A percentile compares a stretch with the other conserved stretches of the same genome.
Evolutionary conservation across 768 basidiomycete species (phyloP).

Genomic region (Suillus paluster): DNA sequence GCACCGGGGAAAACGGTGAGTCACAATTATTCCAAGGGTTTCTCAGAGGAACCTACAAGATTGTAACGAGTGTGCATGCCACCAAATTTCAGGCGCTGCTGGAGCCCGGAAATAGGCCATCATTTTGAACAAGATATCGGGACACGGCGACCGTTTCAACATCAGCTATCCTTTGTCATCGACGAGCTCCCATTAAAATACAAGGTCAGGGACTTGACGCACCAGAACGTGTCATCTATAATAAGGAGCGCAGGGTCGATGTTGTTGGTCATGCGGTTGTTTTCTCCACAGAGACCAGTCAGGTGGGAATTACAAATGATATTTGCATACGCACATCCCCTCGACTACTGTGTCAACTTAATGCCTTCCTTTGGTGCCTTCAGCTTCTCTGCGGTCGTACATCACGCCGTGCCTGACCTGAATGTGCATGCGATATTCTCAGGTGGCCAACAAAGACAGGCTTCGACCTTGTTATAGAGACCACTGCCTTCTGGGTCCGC

Average conservation of each 20-base stretch:
- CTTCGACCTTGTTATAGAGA: conserved; percentile 83
- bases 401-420: conserved; percentile 92
- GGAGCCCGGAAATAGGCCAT: conserved; percentile 94
- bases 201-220: conserved; percentile 14
- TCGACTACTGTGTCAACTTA: conserved; percentile 98
- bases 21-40: background rate
- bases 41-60: conserved; percentile 60
- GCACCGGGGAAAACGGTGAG: conserved; percentile 52
- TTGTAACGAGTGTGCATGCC: conserved; percentile 89
- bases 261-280: conserved; percentile 92
- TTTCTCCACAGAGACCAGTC: conserved; percentile 58
- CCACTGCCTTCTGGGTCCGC: conserved; percentile 96
- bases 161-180: conserved; percentile 73
- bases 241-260: conserved; percentile 82
- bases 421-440: background rate
- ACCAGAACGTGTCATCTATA: conserved; percentile 91
- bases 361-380: conserved; percentile 91
- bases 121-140: conserved; percentile 87
- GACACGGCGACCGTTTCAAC: conserved; percentile 96
- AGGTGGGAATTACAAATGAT: background rate
- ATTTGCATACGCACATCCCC: conserved; percentile 64
- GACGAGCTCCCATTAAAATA: background rate
- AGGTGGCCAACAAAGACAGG: background rate
- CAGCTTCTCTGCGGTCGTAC: conserved; percentile 91
- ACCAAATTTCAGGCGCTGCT: conserved; percentile 96